phyloP scores from a whole-genome alignment of 495 filamentous ascomycete genomes.

The Xylaria sp. region DNA sequence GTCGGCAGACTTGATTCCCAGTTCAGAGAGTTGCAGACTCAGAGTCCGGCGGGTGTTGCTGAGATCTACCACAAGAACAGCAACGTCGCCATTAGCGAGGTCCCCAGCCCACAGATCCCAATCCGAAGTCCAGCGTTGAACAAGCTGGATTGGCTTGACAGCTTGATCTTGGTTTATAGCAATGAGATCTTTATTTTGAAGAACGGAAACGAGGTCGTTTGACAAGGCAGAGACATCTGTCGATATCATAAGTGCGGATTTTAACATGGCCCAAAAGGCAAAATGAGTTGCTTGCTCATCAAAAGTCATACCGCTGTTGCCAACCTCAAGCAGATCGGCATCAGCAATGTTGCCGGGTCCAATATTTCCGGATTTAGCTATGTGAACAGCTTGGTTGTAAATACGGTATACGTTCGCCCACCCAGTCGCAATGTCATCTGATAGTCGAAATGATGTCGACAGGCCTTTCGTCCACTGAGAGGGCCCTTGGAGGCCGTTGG shows the following conservation, averaged over 20 bases:
- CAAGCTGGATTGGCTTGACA: conserved; percentile 11
- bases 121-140: conserved; percentile 14
- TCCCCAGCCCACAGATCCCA: conserved; percentile 10
- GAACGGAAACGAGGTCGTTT: conserved; percentile 10
- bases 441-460: conserved; percentile 20
- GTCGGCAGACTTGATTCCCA: conserved; percentile 17
- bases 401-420: conserved; percentile 20
- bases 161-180: conserved; percentile 17
- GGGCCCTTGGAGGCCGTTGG: conserved; percentile 11
- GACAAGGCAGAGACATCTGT: conserved; percentile 15
- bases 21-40: conserved; percentile 10
- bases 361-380: conserved; percentile 2
- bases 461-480: conserved; percentile 13
- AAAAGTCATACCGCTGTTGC: conserved; percentile 21
- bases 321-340: conserved; percentile 18
- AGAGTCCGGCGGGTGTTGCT: conserved; percentile 12
- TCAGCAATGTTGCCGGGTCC: conserved; percentile 18
- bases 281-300: conserved; percentile 22
- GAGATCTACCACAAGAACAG: conserved; percentile 17
- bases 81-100: conserved; percentile 17
- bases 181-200: conserved; percentile 20
- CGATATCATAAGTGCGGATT: conserved; percentile 19
- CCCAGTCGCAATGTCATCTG: conserved; percentile 19
- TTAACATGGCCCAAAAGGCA: conserved; percentile 15
- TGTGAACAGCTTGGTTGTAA: conserved; percentile 19